Evolutionary conservation across 2,329 filamentous ascomycete species (phyloP), one percentile per base, ranked within the genome.

Genomic region (Fusarium abutilonis): DNA sequence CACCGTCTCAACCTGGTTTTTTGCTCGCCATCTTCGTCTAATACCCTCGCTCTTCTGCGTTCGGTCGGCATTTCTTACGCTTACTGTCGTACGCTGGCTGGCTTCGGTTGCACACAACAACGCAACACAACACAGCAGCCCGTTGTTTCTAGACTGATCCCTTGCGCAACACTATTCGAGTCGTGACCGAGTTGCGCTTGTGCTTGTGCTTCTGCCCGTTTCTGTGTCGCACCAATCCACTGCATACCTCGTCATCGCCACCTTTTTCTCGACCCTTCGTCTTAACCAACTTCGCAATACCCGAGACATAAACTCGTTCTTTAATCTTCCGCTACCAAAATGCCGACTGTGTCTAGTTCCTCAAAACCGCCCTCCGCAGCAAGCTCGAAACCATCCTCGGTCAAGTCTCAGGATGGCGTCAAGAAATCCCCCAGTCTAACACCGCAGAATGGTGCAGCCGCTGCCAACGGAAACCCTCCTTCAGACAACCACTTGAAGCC

Each of bases 311-410:
- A 21, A 46, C 34, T 40, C 28, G 26, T 32, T 54, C 36, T 46
- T 29, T 38, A 34, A 26, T 41, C n/a, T 19, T 40, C 29, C 38
- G 35, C 32, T 44, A 59, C 52, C 47, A 76, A 71, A 64, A 77
- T 77, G 75, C 73, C 72, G 60, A 70, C 73, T 32, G 64, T 68
- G 56, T 63, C 68, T 40, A 49, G 60, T 60, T 68, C 72, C 31
- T 73, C 73, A 41, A 76, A 77, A 60, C 73, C 76, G 28, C 72
- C 77, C 45, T 81, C 81, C 51, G 74, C 73, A 58, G 73, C 78
- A 63, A 79, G 78, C 46, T 83, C 81, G 21, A 82, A 83, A 61
- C 74, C 81, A 14, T 80, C 81, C 14, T 83, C 81, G 9, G 72
- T 83, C 66, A 80, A 77, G 64, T 84, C 82, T 29, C 74, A 82